Percentiles rank a stretch among this genome's conserved stretches.
phyloP scores from a whole-genome alignment of 1,284 basidiomycete genomes.

The Leucoagaricus sp. region DNA sequence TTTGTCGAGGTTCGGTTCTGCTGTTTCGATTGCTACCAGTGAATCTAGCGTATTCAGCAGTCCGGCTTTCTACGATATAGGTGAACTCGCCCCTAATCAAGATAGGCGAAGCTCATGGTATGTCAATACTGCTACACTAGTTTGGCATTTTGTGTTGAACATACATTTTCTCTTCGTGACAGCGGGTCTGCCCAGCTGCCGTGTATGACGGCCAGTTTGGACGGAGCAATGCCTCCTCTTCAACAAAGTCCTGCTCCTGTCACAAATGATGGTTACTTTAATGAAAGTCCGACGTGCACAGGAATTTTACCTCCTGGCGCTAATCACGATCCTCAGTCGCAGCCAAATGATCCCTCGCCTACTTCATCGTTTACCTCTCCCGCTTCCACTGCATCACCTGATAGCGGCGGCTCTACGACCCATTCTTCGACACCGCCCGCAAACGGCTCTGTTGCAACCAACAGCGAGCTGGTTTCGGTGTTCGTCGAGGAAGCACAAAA shows the following conservation, averaged over 20 bases:
- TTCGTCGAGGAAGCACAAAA: slow-evolving; percentile 33
- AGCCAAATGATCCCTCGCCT: slow-evolving; percentile 31
- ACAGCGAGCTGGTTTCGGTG: slow-evolving; percentile 50
- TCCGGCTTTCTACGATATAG: slow-evolving; percentile 35
- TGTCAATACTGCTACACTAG: slow-evolving; percentile 22
- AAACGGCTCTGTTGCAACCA: slow-evolving; percentile 35
- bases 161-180: slow-evolving; percentile 16
- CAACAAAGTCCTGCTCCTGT: slow-evolving; percentile 6
- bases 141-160: slow-evolving; percentile 15
- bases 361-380: slow-evolving; percentile 25
- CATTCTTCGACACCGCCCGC: slow-evolving; percentile 29
- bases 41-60: slow-evolving; percentile 53
- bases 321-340: slow-evolving; percentile 37
- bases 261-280: slow-evolving; percentile 6
- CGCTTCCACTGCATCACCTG: slow-evolving; percentile 25
- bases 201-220: neutral
- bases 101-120: slow-evolving; percentile 53
- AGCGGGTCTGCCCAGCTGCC: slow-evolving; percentile 28
- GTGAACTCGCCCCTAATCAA: slow-evolving; percentile 34
- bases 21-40: slow-evolving; percentile 57
- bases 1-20: slow-evolving; percentile 58
- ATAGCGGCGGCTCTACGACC: slow-evolving; percentile 40
- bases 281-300: slow-evolving; percentile 4
- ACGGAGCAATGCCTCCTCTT: slow-evolving; percentile 4
- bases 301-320: slow-evolving; percentile 29